Percentiles rank a stretch among this genome's conserved stretches.
Evolutionary conservation across 2,329 filamentous ascomycete genomes (phyloP).

Genomic region (Penicillium sp.): DNA sequence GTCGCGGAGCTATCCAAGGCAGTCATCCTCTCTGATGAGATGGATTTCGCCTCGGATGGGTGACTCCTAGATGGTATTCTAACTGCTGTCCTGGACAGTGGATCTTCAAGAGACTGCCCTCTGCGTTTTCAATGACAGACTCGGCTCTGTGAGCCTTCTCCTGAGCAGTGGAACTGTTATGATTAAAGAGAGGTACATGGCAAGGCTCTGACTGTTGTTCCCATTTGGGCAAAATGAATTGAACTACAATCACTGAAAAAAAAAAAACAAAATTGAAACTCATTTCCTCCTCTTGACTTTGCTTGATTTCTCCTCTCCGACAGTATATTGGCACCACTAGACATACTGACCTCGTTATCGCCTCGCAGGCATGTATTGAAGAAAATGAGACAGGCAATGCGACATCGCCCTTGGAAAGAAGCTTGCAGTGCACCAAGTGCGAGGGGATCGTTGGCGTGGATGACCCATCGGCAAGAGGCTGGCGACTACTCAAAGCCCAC

Average conservation of each 20-base stretch:
- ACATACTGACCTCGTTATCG: not conserved
- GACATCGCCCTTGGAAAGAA: conserved; percentile 27
- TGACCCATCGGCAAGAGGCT: conserved; percentile 38
- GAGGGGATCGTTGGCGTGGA: conserved; percentile 35
- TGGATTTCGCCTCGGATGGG: conserved; percentile 29
- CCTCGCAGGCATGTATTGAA: conserved; percentile 19
- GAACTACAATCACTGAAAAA: too few relatives aligned
- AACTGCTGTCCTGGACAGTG: not conserved
- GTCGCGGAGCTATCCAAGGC: conserved; percentile 3
- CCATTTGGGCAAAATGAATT: not conserved
- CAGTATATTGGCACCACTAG: too few relatives aligned
- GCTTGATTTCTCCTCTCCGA: too few relatives aligned
- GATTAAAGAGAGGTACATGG: conserved; percentile 36
- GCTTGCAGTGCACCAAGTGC: conserved; percentile 29
- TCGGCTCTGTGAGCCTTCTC: conserved; percentile 9
- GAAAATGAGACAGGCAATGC: conserved; percentile 25
- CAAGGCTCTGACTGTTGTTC: not conserved
- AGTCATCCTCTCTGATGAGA: conserved; percentile 33
- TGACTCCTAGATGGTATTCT: not conserved
- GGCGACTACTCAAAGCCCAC: conserved; percentile 47
- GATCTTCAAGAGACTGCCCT: conserved; percentile 6
- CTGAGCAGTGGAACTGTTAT: conserved; percentile 26
- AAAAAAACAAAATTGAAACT: too few relatives aligned
- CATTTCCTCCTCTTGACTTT: too few relatives aligned
- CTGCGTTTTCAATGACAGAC: conserved; percentile 10